Evolutionary conservation across 768 basidiomycete genomes (phyloP), one percentile per base, ranked within the genome.

Genomic region (Termitomyces sp.): DNA sequence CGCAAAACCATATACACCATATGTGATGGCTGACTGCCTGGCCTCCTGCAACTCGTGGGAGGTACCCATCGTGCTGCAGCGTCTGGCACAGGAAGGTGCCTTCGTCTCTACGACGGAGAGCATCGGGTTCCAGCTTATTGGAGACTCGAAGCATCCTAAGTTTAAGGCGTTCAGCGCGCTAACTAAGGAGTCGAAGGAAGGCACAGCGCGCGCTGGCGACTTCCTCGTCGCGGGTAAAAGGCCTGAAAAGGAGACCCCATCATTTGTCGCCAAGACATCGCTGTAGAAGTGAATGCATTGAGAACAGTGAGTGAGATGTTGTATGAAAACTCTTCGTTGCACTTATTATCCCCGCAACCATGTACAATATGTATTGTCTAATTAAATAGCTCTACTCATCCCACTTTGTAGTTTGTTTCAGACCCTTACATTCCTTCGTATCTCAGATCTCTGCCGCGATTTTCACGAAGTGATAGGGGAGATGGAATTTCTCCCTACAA

Each of bases 131-230:
- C 66, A 67, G 59, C 60, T 69, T 4, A 56, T 69, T 32, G 60
- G 63, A 6, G 63, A 62, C 15, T 56, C 68, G 12, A 66, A 60
- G 55, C 66, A 69, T 34, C 58, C 65, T 12, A 47, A 60, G 36
- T 69, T 69, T 59, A 69, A 62, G 59, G 66, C 56, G 6, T 69
- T 67, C 54, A 69, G 68, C 51, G 43, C 60, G 45, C 17, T 69
- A 15, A 53, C 61, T 17, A 69, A 67, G 63, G 68, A 69, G 29
- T 47, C 60, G n/a, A 64, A 65, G 59, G 66, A 63, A 10, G 63
- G 60, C 1, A 69, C 68, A 2, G 56, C 62, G 12, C 57, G 59
- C 10, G 68, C 65, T 46, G 68, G 68, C 32, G 66, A 69, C 34
- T 66, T 56, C 15, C 53, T 69, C 6, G n/a, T 65, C 17, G 55